Conservation (phyloP, 345 rosid genomes). For the Citrus maxima region DNA sequence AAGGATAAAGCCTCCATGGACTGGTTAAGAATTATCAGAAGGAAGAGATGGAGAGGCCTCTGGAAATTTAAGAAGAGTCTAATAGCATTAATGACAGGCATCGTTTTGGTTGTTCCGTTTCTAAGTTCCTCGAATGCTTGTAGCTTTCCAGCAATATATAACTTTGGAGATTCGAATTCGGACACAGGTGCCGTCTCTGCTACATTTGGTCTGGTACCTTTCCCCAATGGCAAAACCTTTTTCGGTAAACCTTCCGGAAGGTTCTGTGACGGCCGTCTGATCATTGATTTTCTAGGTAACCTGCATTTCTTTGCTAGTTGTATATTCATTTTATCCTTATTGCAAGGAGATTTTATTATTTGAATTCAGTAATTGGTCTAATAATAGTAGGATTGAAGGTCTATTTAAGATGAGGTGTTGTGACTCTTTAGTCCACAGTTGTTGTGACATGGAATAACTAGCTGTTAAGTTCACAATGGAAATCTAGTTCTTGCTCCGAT, state of each 20-base stretch:
- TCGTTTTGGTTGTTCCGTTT: neutral
- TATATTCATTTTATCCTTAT: neutral
- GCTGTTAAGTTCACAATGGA: no score
- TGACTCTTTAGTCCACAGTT: no score
- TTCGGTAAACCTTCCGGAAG: slow-evolving; percentile 22
- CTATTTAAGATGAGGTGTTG: neutral
- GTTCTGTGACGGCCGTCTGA: slow-evolving; percentile 17
- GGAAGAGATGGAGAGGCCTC: neutral
- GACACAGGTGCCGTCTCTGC: slow-evolving; percentile 26
- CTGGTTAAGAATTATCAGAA: neutral
- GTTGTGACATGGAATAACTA: no score
- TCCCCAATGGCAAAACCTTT: slow-evolving; percentile 20
- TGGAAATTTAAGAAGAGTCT: neutral
- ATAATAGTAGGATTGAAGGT: neutral
- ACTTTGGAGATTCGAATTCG: slow-evolving; percentile 28
- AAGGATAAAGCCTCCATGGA: neutral
- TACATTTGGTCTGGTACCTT: neutral
- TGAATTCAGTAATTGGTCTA: no score
- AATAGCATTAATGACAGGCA: neutral
- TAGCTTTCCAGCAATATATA: slow-evolving; percentile 19
- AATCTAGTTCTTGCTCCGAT: no score
- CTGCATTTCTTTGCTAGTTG: neutral
- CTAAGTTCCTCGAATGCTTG: neutral
- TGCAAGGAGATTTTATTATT: no score
- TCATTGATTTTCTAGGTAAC: slow-evolving; percentile 28